These are phyloP conservation scores for Penicillium sumatraense DNA, from an alignment of 2,329 filamentous ascomycete species.

Conservation along the genomic window DNA sequence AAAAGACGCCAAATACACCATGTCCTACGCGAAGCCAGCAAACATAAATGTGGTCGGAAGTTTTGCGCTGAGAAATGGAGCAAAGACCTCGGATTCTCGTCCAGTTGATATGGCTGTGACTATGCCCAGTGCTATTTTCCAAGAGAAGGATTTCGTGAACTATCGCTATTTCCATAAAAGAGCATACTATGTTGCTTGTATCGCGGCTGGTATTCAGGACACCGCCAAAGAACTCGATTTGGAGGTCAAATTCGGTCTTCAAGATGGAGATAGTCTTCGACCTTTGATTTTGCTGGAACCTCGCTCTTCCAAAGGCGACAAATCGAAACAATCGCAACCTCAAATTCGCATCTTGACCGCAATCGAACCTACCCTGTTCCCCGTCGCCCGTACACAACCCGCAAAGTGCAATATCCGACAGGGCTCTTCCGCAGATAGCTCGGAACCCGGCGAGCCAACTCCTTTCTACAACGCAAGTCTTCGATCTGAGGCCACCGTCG, in stretches of 20 bases:
- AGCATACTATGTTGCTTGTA: conserved; percentile 85
- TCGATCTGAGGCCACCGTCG: conserved; percentile 74
- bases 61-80: conserved; percentile 76
- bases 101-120: conserved; percentile 83
- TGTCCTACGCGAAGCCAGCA: conserved; percentile 75
- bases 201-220: conserved; percentile 72
- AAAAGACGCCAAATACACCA: conserved; percentile 77
- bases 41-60: conserved; percentile 89
- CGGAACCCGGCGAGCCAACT: conserved; percentile 60
- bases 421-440: conserved; percentile 46
- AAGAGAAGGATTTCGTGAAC: conserved; percentile 93
- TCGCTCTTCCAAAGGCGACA: conserved; percentile 40
- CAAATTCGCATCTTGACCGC: conserved; percentile 79
- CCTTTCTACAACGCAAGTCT: conserved; percentile 89
- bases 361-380: conserved; percentile 70
- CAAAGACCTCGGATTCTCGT: conserved; percentile 59
- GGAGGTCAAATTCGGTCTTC: conserved; percentile 65
- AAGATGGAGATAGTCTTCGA: conserved; percentile 76
- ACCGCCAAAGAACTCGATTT: conserved; percentile 57
- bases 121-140: conserved; percentile 79
- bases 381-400: conserved; percentile 71
- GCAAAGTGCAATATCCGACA: conserved; percentile 71
- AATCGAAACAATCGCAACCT: conserved; percentile 49
- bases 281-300: conserved; percentile 64
- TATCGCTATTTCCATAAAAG: conserved; percentile 94